A percentile compares a stretch with the other conserved stretches of the same genome.
phyloP scores from a whole-genome alignment of 2,329 filamentous ascomycete genomes.

The Fulvia fulva region DNA sequence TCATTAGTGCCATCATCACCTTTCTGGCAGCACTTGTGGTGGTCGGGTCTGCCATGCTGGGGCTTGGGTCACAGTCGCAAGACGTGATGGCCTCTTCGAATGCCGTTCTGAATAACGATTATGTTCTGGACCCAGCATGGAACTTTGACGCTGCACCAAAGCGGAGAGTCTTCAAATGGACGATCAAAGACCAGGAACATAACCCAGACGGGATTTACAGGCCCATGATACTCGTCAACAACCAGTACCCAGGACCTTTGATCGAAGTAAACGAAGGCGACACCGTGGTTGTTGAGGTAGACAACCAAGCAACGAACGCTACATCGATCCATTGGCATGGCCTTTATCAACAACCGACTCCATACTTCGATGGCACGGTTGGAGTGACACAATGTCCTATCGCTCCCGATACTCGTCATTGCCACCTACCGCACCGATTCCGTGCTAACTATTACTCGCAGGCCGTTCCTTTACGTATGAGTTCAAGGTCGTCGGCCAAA shows the following conservation, averaged over 20 bases:
- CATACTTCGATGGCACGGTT: constrained; percentile 33
- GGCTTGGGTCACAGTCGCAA: neutral
- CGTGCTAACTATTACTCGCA: neutral
- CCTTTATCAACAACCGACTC: constrained; percentile 31
- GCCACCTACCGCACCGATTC: neutral
- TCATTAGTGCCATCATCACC: neutral
- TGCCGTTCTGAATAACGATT: constrained; percentile 44
- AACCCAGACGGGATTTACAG: constrained; percentile 55
- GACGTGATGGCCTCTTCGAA: neutral
- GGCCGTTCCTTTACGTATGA: constrained; percentile 47
- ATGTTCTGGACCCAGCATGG: constrained; percentile 57
- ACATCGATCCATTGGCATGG: constrained; percentile 36
- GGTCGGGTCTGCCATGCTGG: neutral
- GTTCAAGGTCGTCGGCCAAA: constrained; percentile 50
- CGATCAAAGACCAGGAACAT: constrained; percentile 53
- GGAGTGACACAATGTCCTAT: constrained; percentile 32
- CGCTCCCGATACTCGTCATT: constrained; percentile 21
- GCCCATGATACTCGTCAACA: constrained; percentile 38
- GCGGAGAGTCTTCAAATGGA: constrained; percentile 59
- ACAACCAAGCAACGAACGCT: constrained; percentile 40
- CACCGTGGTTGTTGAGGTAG: constrained; percentile 29
- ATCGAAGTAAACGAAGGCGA: constrained; percentile 36
- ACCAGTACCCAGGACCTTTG: constrained; percentile 33
- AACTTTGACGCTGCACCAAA: constrained; percentile 48
- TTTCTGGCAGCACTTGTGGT: neutral